Percentiles rank a stretch among this genome's conserved stretches.
These are phyloP conservation scores for Medicago lupulina DNA, from an alignment of 306 rosid genomes.

Conservation along the genomic window DNA sequence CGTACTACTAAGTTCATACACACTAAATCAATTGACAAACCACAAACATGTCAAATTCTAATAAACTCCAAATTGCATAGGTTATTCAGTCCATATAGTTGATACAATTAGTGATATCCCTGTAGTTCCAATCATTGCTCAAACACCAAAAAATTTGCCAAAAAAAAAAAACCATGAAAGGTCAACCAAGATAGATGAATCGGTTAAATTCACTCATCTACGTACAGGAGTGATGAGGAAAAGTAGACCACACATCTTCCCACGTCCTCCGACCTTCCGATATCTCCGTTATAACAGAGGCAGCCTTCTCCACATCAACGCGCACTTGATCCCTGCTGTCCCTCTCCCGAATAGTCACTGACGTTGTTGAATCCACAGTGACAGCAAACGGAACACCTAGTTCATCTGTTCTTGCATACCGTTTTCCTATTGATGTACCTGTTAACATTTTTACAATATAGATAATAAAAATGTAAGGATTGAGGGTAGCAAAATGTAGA, in stretches of 20 bases:
- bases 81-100: too few species aligned
- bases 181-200: slow-evolving; percentile 1
- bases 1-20: too few species aligned
- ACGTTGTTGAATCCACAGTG: slow-evolving; percentile 70
- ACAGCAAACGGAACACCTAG: slow-evolving; percentile 92
- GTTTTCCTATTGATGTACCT: slow-evolving; percentile 89
- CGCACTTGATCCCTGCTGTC: slow-evolving; percentile 91
- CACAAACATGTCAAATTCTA: background rate
- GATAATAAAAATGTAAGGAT: slow-evolving; percentile 11
- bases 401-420: slow-evolving; percentile 89
- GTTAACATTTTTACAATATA: slow-evolving; percentile 11
- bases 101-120: slow-evolving; percentile 12
- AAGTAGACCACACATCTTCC: slow-evolving; percentile 76
- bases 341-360: slow-evolving; percentile 82
- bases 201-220: slow-evolving; percentile 55
- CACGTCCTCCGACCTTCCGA: slow-evolving; percentile 70
- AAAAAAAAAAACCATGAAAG: slow-evolving; percentile 20
- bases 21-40: background rate
- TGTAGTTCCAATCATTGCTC: slow-evolving; percentile 35
- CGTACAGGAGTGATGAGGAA: slow-evolving; percentile 75
- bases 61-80: slow-evolving; percentile 14
- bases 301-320: slow-evolving; percentile 70
- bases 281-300: slow-evolving; percentile 67
- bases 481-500: too few species aligned
- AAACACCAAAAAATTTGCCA: slow-evolving; percentile 9